Evolutionary conservation across 2,329 filamentous ascomycete genomes (phyloP).

Genomic region (Alternaria angustiovoidea): DNA sequence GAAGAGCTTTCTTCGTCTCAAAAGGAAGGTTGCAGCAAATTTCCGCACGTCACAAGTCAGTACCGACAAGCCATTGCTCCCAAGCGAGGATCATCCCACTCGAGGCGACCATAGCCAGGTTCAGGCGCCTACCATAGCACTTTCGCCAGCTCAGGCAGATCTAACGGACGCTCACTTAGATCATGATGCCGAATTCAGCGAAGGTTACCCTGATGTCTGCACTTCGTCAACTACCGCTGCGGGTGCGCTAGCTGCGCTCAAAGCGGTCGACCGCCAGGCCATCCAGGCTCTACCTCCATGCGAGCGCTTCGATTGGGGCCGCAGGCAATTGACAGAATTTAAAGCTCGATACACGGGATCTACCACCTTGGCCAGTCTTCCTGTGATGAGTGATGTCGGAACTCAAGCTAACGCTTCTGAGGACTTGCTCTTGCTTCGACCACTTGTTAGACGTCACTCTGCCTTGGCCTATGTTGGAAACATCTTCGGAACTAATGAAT

Average conservation of each 20-base stretch:
- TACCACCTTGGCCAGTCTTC: neutral
- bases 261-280: constrained; percentile 14
- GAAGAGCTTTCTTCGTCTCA: neutral
- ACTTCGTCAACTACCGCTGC: constrained; percentile 2
- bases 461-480: constrained; percentile 9
- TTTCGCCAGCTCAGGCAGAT: neutral
- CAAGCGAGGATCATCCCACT: neutral
- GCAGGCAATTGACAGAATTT: constrained; percentile 28
- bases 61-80: neutral
- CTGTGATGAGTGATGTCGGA: constrained; percentile 16
- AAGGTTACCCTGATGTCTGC: constrained; percentile 3
- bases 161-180: neutral
- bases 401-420: constrained; percentile 3
- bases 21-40: neutral
- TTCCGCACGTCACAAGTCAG: neutral
- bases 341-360: constrained; percentile 12
- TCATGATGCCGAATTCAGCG: neutral
- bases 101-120: neutral
- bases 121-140: neutral
- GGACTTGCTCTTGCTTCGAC: neutral
- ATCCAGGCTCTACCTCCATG: constrained; percentile 21
- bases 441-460: constrained; percentile 9
- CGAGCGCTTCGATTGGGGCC: constrained; percentile 25
- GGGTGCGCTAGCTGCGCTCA: constrained; percentile 16
- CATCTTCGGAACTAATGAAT: constrained; percentile 2